Conservation (phyloP, 2,329 filamentous ascomycete genomes). For the Hypoxylon rubiginosum region DNA sequence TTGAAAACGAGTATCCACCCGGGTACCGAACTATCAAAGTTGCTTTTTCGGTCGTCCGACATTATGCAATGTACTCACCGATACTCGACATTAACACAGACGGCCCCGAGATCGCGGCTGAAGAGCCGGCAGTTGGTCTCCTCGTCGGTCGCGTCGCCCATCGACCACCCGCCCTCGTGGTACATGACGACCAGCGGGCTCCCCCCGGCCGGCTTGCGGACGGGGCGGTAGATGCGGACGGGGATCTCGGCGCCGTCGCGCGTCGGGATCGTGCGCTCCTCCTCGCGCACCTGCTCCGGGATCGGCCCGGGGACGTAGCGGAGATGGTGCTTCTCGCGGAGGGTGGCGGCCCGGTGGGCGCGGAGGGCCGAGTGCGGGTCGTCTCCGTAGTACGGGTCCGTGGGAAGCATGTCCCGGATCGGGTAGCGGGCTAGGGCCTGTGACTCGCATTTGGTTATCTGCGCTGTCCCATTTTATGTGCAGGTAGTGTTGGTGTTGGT, state of each 20-base stretch:
- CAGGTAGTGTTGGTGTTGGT: constrained; percentile 18
- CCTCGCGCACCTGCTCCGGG: constrained; percentile 46
- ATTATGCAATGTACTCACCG: constrained; percentile 43
- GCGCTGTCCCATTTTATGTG: not conserved
- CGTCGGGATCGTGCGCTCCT: constrained; percentile 52
- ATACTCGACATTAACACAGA: constrained; percentile 59
- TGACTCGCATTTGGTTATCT: constrained; percentile 4
- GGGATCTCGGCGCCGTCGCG: constrained; percentile 52
- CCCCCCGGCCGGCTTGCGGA: constrained; percentile 18
- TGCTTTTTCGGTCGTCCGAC: not conserved
- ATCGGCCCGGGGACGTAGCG: constrained; percentile 47
- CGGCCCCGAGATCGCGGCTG: constrained; percentile 52
- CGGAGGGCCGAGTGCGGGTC: constrained; percentile 37
- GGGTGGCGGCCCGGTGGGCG: constrained; percentile 44
- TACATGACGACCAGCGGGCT: constrained; percentile 53
- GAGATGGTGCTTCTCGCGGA: constrained; percentile 48
- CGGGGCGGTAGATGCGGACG: constrained; percentile 52
- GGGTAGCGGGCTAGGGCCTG: constrained; percentile 11
- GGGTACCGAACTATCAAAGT: not conserved
- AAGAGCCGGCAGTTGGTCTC: constrained; percentile 52
- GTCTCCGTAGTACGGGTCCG: not conserved
- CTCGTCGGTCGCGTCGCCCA: constrained; percentile 54
- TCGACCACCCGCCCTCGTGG: constrained; percentile 54
- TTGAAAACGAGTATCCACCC: not conserved
- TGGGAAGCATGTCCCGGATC: not conserved